Percentiles rank a stretch among this genome's conserved stretches.
phyloP scores from a whole-genome alignment of 1,284 basidiomycete species.

The Peniophora sp. region DNA sequence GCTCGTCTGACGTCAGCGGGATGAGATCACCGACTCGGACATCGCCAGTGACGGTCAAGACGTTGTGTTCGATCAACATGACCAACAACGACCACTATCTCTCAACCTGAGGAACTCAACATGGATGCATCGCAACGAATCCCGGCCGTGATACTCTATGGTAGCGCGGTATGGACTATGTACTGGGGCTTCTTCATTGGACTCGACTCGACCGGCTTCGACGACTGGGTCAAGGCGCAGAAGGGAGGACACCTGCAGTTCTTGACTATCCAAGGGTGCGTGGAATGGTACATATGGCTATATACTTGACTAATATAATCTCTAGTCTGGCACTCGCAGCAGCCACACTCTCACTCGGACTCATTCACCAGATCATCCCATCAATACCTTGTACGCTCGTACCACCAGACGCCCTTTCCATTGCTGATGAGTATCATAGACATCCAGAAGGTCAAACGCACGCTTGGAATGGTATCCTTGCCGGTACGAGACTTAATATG shows the following conservation, averaged over 20 bases:
- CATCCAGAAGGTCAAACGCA: conserved; percentile 41
- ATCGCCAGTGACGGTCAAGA: no score
- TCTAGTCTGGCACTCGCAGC: conserved; percentile 41
- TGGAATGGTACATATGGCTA: conserved; percentile 4
- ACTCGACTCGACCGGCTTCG: conserved; percentile 26
- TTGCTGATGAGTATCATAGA: conserved; percentile 20
- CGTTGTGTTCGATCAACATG: no score
- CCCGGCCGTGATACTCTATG: conserved; percentile 28
- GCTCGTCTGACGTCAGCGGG: no score
- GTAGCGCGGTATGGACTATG: conserved; percentile 34
- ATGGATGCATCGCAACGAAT: background rate
- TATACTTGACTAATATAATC: background rate
- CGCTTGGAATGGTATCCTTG: conserved; percentile 51
- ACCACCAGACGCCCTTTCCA: background rate
- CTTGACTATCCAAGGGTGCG: conserved; percentile 71
- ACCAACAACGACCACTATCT: no score
- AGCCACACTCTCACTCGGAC: conserved; percentile 41
- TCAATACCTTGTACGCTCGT: conserved; percentile 18
- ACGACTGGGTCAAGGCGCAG: conserved; percentile 33
- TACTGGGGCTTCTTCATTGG: conserved; percentile 34
- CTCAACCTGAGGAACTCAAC: background rate
- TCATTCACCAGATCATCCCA: conserved; percentile 45
- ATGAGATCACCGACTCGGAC: no score
- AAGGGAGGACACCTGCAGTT: conserved; percentile 65
- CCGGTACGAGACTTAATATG: conserved; percentile 34